Conservation (phyloP, 768 basidiomycete genomes). For the Omphalotus guepiniiformis region DNA sequence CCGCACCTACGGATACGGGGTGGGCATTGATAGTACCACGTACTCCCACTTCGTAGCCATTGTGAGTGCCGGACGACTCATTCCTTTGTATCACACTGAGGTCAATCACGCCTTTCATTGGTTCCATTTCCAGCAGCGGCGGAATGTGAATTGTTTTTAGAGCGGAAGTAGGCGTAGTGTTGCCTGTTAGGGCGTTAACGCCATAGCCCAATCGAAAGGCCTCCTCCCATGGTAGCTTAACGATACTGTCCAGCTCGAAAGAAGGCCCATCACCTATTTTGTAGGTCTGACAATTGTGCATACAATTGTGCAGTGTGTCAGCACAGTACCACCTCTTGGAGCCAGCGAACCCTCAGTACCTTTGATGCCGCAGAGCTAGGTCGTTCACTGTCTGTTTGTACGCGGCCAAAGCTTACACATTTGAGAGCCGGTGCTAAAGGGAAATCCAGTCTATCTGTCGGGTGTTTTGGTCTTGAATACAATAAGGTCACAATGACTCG, state of each 20-base stretch:
- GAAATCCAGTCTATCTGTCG: background rate
- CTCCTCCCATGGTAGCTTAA: constrained; percentile 16
- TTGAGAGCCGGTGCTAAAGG: background rate
- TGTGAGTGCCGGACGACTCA: constrained; percentile 9
- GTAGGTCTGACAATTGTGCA: background rate
- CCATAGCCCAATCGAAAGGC: constrained; percentile 14
- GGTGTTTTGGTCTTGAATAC: background rate
- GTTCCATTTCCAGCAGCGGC: constrained; percentile 1
- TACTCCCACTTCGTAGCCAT: constrained; percentile 14
- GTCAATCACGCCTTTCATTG: constrained; percentile 9
- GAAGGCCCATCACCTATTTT: background rate
- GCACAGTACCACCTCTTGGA: too few relatives aligned
- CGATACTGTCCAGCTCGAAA: constrained; percentile 6
- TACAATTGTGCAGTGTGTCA: background rate
- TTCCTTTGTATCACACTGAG: constrained; percentile 15
- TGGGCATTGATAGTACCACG: constrained; percentile 15
- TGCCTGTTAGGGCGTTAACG: constrained; percentile 17
- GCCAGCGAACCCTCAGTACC: too few relatives aligned
- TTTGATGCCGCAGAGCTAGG: too few relatives aligned
- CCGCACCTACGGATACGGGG: constrained; percentile 10
- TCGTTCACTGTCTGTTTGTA: too few relatives aligned
- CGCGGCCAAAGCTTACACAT: constrained; percentile 3
- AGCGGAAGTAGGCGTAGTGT: constrained; percentile 13
- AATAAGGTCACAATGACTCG: constrained; percentile 10
- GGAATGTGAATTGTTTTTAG: constrained; percentile 7